Evolutionary conservation across 805 yeast species (phyloP).

Genomic region (Cyberlindnera maclurae): DNA sequence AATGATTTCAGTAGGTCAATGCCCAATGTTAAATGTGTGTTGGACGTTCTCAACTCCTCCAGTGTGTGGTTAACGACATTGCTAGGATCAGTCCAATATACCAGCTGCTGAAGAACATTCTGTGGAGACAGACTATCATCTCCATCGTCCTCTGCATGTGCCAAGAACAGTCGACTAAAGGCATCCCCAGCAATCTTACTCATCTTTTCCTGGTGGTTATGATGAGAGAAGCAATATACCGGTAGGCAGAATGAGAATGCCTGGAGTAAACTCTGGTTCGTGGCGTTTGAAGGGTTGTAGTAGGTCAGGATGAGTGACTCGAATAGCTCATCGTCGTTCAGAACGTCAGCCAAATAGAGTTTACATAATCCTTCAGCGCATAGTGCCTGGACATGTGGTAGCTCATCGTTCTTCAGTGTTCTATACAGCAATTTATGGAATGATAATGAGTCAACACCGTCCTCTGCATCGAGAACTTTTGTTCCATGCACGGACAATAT

Average conservation of each 20-base stretch:
- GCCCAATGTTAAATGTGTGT: conserved; percentile 51
- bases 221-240: conserved; percentile 74
- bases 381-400: conserved; percentile 64
- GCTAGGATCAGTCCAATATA: conserved; percentile 81
- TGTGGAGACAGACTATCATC: conserved; percentile 35
- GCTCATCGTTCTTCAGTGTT: conserved; percentile 46
- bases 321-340: conserved; percentile 62
- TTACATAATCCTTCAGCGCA: conserved; percentile 87
- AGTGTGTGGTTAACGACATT: conserved; percentile 46
- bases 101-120: conserved; percentile 58
- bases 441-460: conserved; percentile 57
- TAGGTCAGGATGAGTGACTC: conserved; percentile 68
- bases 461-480: conserved; percentile 52
- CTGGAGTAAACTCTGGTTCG: conserved; percentile 65
- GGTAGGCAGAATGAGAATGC: conserved; percentile 84
- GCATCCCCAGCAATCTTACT: conserved; percentile 62
- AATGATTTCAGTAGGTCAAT: conserved; percentile 46
- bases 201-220: conserved; percentile 60
- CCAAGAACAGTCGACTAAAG: conserved; percentile 45
- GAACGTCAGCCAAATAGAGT: conserved; percentile 67
- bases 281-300: conserved; percentile 59
- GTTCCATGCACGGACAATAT: conserved; percentile 73
- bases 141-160: conserved; percentile 31
- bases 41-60: conserved; percentile 34
- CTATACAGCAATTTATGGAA: conserved; percentile 65